phyloP scores from a whole-genome alignment of 2,329 filamentous ascomycete genomes.

The Diaporthe longicolla region DNA sequence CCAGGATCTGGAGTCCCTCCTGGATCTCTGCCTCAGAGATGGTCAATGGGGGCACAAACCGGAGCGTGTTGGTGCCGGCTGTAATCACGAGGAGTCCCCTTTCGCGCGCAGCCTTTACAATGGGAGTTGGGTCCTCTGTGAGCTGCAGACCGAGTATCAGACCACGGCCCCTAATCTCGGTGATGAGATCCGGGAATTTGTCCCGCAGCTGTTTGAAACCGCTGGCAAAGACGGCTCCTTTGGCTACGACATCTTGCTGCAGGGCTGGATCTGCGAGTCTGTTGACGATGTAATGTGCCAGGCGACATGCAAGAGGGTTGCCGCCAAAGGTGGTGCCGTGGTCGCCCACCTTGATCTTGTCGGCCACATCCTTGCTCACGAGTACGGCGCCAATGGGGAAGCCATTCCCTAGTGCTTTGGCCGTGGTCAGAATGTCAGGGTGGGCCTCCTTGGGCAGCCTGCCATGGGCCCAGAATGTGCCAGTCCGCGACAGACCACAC shows the following conservation, averaged over 20 bases:
- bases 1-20: slow-evolving; percentile 81
- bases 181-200: slow-evolving; percentile 77
- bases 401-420: slow-evolving; percentile 96
- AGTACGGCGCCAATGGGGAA: slow-evolving; percentile 92
- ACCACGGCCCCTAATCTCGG: slow-evolving; percentile 85
- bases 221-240: slow-evolving; percentile 66
- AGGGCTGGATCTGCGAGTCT: slow-evolving; percentile 80
- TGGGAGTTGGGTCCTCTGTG: slow-evolving; percentile 76
- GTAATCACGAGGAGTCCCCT: slow-evolving; percentile 91
- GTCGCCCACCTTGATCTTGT: slow-evolving; percentile 77
- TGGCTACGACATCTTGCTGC: slow-evolving; percentile 77
- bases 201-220: slow-evolving; percentile 63
- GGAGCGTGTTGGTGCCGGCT: slow-evolving; percentile 90
- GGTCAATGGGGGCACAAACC: slow-evolving; percentile 90
- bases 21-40: slow-evolving; percentile 86
- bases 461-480: slow-evolving; percentile 89
- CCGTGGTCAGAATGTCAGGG: slow-evolving; percentile 93
- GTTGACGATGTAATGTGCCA: slow-evolving; percentile 88
- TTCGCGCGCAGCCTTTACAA: slow-evolving; percentile 90
- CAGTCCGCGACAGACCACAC: slow-evolving; percentile 90
- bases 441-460: slow-evolving; percentile 83
- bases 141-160: slow-evolving; percentile 91
- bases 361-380: slow-evolving; percentile 72
- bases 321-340: slow-evolving; percentile 96
- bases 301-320: slow-evolving; percentile 86